Evolutionary conservation across 441 rosid genomes (phyloP), one percentile per base, ranked within the genome.

Genomic region (Pelargonium fulgidum): DNA sequence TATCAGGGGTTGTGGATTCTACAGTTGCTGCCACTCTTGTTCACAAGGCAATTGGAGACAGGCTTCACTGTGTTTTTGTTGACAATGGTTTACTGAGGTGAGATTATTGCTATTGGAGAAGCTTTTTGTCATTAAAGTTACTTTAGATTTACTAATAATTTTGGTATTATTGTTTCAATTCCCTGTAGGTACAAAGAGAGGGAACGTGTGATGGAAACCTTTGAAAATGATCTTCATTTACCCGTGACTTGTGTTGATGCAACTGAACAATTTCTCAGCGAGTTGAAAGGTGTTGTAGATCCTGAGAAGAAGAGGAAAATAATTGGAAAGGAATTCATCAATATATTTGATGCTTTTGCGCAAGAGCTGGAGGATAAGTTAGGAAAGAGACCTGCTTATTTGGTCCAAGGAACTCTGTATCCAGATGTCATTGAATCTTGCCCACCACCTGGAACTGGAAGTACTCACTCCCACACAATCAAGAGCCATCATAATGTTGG

Each of bases 371-470:
- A 86, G 85, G 72, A 84, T 22, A 85, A 88, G 64, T 41, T 88
- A 65, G 96, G 97, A 65, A 91, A 69, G 78, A 91, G 77, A 76
- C 97, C 96, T 7, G 84, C 81, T 54, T 93, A 82, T 73, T 74
- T 93, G 75, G 97, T 94, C 74, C 97, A 94, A 81, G 97, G 97
- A 74, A 91, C 97, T 48, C 68, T 94, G 74, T 91, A 94, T 77
- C 97, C 99, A 0, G 97, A 90, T 75, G 97, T 92, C 66, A 94
- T 89, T 75, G 99, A 92, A 81, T 94, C 99, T 7, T 94, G 99
- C 74, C 99, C 99, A 7, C 99, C 97, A 16, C 99, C 97, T 0
- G 97, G 98, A 45, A 80, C 86, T 47, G 99, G 92, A 70, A 89
- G 86, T 78, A 84, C 82, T 16, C 96, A 86, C 75, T 91, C 96